Evolutionary conservation across 768 basidiomycete species (phyloP).

Genomic region (Xanthoconium purpureum): DNA sequence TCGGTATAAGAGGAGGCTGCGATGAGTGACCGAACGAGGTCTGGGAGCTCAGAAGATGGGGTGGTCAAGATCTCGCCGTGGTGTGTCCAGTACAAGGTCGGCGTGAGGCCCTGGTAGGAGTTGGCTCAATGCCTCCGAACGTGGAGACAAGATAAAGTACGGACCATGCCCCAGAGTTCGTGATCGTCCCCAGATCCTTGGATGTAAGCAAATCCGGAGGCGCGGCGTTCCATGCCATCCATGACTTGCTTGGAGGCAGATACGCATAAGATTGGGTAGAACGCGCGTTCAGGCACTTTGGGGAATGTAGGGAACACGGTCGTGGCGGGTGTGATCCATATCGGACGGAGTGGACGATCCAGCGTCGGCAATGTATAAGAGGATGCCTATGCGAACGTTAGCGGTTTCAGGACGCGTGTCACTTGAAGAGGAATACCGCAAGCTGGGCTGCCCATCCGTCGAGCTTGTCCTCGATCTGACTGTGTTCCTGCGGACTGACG

Average conservation of each 20-base stretch:
- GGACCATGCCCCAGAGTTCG: conserved; percentile 81
- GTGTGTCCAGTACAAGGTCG: conserved; percentile 67
- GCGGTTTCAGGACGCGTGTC: neutral
- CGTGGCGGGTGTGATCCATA: conserved; percentile 84
- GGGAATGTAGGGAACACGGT: conserved; percentile 44
- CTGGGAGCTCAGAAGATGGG: conserved; percentile 47
- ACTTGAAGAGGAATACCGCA: conserved; percentile 40
- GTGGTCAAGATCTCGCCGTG: conserved; percentile 45
- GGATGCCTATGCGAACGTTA: conserved; percentile 47
- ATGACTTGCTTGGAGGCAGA: conserved; percentile 76
- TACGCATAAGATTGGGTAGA: conserved; percentile 75
- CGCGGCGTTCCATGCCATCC: conserved; percentile 58
- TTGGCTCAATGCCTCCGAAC: neutral
- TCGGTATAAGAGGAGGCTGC: neutral
- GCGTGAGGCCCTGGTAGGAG: conserved; percentile 63
- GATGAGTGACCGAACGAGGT: conserved; percentile 19
- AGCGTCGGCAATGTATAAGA: conserved; percentile 67
- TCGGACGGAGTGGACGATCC: conserved; percentile 66
- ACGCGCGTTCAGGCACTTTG: conserved; percentile 27
- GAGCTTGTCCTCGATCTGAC: conserved; percentile 66
- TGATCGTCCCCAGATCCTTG: conserved; percentile 97
- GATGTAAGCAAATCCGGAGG: conserved; percentile 77
- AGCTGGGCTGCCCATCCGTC: conserved; percentile 69
- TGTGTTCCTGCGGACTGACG: conserved; percentile 74
- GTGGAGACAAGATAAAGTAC: conserved; percentile 9